A percentile compares a stretch with the other conserved stretches of the same genome.
These are phyloP conservation scores for Hortiboletus flavorubellus DNA, from an alignment of 768 basidiomycete species.

Conservation along the genomic window DNA sequence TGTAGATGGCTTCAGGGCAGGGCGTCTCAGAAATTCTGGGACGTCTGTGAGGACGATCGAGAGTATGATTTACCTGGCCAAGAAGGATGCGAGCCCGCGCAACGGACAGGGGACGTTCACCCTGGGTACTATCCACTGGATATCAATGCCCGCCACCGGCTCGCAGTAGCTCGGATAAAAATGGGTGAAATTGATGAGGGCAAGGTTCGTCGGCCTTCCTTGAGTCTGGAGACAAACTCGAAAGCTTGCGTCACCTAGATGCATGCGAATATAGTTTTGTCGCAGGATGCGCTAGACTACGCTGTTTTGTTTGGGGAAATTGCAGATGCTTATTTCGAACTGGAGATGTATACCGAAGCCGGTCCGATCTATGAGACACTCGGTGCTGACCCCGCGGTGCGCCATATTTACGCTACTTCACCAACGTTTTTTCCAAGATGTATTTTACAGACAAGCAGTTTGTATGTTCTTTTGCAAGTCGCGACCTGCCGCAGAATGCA, in stretches of 20 bases:
- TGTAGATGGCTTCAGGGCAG: conserved; percentile 92
- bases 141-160: conserved; percentile 61
- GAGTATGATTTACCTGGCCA: conserved; percentile 70
- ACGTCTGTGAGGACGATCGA: conserved; percentile 77
- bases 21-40: conserved; percentile 71
- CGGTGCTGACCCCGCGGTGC: conserved; percentile 68
- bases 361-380: conserved; percentile 76
- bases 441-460: conserved; percentile 61
- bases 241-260: conserved; percentile 41
- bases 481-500: conserved; percentile 78
- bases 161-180: conserved; percentile 80
- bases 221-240: background rate
- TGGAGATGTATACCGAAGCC: conserved; percentile 74
- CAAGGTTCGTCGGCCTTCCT: conserved; percentile 46
- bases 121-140: conserved; percentile 43
- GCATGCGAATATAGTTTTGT: conserved; percentile 70
- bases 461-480: conserved; percentile 71
- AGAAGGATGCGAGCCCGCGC: conserved; percentile 39
- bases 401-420: conserved; percentile 20
- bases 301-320: conserved; percentile 78
- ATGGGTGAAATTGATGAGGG: conserved; percentile 80
- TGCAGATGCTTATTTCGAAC: conserved; percentile 73
- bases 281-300: conserved; percentile 73
- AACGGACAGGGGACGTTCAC: conserved; percentile 46
- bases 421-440: background rate